Evolutionary conservation across 495 filamentous ascomycete genomes (phyloP), one percentile per base, ranked within the genome.

Genomic region (Annulohypoxylon stygium): DNA sequence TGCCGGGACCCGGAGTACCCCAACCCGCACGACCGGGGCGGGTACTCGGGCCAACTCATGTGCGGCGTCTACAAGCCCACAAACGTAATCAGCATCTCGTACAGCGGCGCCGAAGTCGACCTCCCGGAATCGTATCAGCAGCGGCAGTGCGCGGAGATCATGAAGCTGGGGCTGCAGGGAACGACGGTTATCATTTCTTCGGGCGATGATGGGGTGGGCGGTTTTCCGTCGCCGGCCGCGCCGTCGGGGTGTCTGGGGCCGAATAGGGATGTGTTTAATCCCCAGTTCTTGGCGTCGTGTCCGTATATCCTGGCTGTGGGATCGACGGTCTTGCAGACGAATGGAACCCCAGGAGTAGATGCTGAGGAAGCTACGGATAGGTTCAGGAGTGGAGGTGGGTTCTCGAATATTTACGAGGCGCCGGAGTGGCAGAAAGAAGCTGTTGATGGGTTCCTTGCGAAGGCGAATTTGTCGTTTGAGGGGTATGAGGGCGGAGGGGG

Each of bases 121-220:
- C 78, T 81, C 26, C 80, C 82, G 0, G 65, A 61, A 8, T 75
- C 63, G 16, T 84, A 83, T 68, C 75, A 81, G 69, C 74, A 75
- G 59, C 76, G 83, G 3, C 81, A 83, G 68, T 83, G 82, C 75
- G 67, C 75, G 39, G 81, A 83, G 81, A 74, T 85, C 74, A 85
- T 92, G 82, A 92, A 92, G 81, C 88, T 92, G 6, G 89, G 86
- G 2, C 81, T 92, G 23, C 86, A 87, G 65, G 90, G 90, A 10
- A 83, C 90, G 7, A 87, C 88, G 0, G 80, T 91, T 18, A 71
- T 93, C 41, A 87, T 88, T 69, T 86, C 90, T 0, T 89, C 86
- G 0, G 89, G 89, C 10, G 88, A 91, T 81, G 81, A 81, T 53
- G 89, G 89, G 48, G 88, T 90, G 10, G 84, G 80, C 2, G 84